These are phyloP conservation scores for Carex littledalei DNA, from an alignment of 176 grass and related monocot genomes.

Conservation along the genomic window DNA sequence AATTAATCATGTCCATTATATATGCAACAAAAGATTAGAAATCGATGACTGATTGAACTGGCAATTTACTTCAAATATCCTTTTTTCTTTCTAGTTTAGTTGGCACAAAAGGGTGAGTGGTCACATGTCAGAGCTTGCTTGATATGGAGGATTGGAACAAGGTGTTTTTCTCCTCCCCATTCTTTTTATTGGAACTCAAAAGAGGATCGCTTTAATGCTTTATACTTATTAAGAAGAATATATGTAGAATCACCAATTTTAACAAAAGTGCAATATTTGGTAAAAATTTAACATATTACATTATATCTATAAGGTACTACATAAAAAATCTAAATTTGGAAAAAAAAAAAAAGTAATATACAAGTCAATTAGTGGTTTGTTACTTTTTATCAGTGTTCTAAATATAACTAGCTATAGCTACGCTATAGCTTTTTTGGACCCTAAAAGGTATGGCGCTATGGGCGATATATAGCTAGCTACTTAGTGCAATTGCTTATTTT, in stretches of 20 bases:
- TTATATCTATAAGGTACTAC: background rate
- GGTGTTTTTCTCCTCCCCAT: background rate
- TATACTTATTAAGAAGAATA: too few relatives aligned
- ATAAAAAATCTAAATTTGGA: background rate
- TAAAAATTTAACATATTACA: background rate
- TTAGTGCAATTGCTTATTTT: too few relatives aligned
- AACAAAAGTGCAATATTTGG: too few relatives aligned
- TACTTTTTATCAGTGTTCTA: too few relatives aligned
- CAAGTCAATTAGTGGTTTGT: too few relatives aligned
- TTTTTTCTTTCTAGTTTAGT: slow-evolving; percentile 6
- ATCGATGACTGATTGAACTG: background rate
- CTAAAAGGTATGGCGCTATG: too few relatives aligned
- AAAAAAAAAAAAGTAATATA: background rate
- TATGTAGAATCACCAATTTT: background rate
- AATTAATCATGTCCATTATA: background rate
- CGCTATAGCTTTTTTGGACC: too few relatives aligned
- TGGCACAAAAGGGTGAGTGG: background rate
- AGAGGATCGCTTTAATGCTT: background rate
- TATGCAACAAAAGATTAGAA: background rate
- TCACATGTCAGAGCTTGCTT: slow-evolving; percentile 41
- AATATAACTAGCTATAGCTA: too few relatives aligned
- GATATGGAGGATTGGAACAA: slow-evolving; percentile 39
- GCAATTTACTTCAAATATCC: background rate
- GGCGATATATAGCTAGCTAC: too few relatives aligned
- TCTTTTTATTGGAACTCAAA: background rate